phyloP scores from a whole-genome alignment of 257 asterid species.

The Nicotiana paniculata region DNA sequence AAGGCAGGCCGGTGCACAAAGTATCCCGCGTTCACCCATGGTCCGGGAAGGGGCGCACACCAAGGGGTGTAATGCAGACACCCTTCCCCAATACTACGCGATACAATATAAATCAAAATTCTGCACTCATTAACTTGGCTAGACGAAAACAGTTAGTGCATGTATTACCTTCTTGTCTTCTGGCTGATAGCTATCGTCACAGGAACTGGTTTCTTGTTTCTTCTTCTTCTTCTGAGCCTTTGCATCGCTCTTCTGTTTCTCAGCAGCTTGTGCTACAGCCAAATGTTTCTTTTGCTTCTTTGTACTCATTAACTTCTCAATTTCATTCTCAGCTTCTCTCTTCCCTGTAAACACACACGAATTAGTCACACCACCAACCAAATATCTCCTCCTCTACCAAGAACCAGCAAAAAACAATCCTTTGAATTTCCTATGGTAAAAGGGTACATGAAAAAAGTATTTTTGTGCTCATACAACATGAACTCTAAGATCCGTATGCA shows the following conservation, averaged over 20 bases:
- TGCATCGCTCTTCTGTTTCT: slow-evolving; percentile 20
- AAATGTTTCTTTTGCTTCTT: slow-evolving; percentile 30
- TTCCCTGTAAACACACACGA: slow-evolving; percentile 16
- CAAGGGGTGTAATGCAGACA: no score
- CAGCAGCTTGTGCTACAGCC: slow-evolving; percentile 10
- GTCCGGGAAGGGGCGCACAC: no score
- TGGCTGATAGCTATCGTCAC: slow-evolving; percentile 26
- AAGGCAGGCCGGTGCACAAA: no score
- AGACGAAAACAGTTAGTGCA: neutral
- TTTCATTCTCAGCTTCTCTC: slow-evolving; percentile 30
- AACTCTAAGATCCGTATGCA: no score
- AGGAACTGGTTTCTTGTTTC: slow-evolving; percentile 44
- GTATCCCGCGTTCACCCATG: no score
- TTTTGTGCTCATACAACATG: no score
- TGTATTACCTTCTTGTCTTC: slow-evolving; percentile 30
- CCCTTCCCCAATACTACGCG: no score
- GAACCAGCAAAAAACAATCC: neutral
- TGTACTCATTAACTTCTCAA: slow-evolving; percentile 19
- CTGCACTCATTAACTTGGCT: no score
- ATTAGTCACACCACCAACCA: neutral
- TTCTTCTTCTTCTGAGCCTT: slow-evolving; percentile 24
- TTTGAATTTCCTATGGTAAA: no score
- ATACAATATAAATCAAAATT: neutral
- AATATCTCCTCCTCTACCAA: neutral
- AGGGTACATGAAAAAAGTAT: no score